Percentiles rank a stretch among this genome's conserved stretches.
These are phyloP conservation scores for Sugiyamaella americana DNA, from an alignment of 805 yeast genomes.

Conservation along the genomic window DNA sequence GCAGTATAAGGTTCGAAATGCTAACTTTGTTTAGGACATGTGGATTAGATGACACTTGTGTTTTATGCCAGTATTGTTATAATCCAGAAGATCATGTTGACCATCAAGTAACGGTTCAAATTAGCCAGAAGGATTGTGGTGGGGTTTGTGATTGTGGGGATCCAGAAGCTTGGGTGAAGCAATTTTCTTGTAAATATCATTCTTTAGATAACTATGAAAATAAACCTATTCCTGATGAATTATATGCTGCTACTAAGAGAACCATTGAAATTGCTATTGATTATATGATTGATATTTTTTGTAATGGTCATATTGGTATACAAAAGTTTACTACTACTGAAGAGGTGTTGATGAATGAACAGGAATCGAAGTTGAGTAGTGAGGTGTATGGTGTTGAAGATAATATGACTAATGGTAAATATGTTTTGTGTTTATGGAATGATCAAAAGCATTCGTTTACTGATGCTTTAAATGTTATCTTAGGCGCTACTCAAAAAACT, in stretches of 20 bases:
- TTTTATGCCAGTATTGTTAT: constrained; percentile 72
- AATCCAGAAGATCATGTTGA: constrained; percentile 62
- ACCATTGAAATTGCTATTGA: constrained; percentile 27
- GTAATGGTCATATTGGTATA: constrained; percentile 22
- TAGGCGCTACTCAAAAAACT: constrained; percentile 57
- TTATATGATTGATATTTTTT: constrained; percentile 29
- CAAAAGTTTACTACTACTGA: constrained; percentile 24
- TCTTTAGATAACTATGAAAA: constrained; percentile 27
- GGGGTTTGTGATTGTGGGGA: constrained; percentile 91
- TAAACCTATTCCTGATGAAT: constrained; percentile 39
- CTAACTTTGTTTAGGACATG: constrained; percentile 42
- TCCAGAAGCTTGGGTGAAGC: constrained; percentile 67
- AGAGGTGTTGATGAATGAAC: constrained; percentile 27
- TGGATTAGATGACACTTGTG: constrained; percentile 79
- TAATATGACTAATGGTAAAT: constrained; percentile 41
- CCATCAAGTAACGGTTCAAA: constrained; percentile 62
- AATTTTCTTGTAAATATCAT: constrained; percentile 45
- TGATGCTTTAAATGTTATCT: constrained; percentile 65
- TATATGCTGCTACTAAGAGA: constrained; percentile 33
- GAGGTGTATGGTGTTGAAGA: constrained; percentile 42
- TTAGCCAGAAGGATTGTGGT: constrained; percentile 55
- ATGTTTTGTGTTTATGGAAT: constrained; percentile 60
- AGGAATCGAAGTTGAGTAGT: constrained; percentile 36
- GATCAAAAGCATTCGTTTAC: constrained; percentile 71
- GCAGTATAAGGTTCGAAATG: too few species aligned